Evolutionary conservation across 768 basidiomycete species (phyloP), one percentile per base, ranked within the genome.

Genomic region (Kwoniella sp.): DNA sequence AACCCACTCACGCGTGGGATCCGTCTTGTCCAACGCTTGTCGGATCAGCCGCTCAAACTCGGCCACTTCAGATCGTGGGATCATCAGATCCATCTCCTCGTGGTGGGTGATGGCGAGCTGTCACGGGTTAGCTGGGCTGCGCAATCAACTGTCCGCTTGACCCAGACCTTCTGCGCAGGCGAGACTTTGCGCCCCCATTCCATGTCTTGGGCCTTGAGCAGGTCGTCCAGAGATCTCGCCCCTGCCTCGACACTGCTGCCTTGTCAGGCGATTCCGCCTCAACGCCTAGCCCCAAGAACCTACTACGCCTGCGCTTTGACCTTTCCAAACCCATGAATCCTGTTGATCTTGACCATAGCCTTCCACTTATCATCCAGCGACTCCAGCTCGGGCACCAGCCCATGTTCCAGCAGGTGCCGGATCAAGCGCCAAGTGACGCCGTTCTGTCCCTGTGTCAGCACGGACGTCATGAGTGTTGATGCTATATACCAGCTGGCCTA

Each of bases 81-180:
- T 64, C 52, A 67, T 56, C 36, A 53, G 34, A 27, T 70, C 67
- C 69, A 73, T 69, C 25, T 73, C 69, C 26, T 64, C 48, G 29
- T 57, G 46, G 41, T 73, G 53, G 3, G 26, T 40, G 14, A 73
- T 43, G 0, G 62, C 71, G 32, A 73, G 59, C 71, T 70, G 36
- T 23, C 10, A 22, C 25, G 26, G 3, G 17, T 20, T 5, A 44
- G 14, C n/a, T n/a, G n/a, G n/a, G n/a, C n/a, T n/a, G n/a, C n/a
- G n/a, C n/a, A n/a, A 15, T 44, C 42, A 44, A 46, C 19, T 41
- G 20, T 12, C 31, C 25, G 5, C 15, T 42, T 27, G 20, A 42
- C 3, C 49, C 60, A 37, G 33, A 68, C 66, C 56, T 55, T 68
- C 27, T 62, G 61, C n/a, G 61, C 49, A 28, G 67, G 52, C n/a